A percentile compares a stretch with the other conserved stretches of the same genome.
phyloP scores from a whole-genome alignment of 139 green algal species.

The Mesostigma viride region DNA sequence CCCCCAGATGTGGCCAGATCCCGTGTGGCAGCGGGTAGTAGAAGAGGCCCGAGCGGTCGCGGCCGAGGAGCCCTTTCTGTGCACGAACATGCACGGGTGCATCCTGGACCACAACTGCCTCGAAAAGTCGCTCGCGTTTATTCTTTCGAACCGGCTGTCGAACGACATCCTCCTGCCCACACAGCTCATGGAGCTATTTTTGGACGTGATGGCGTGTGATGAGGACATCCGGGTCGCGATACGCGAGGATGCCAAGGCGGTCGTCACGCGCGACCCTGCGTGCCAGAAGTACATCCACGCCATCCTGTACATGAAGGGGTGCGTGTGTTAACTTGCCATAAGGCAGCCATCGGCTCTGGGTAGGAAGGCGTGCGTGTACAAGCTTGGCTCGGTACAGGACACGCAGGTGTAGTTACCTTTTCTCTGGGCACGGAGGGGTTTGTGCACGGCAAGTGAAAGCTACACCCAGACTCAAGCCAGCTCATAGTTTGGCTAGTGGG shows the following conservation, averaged over 20 bases:
- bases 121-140: slow-evolving; percentile 68
- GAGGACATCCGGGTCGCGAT: slow-evolving; percentile 18
- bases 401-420: too few species aligned
- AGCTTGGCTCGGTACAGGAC: too few species aligned
- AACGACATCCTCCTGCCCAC: slow-evolving; percentile 77
- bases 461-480: too few species aligned
- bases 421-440: too few species aligned
- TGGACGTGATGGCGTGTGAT: slow-evolving; percentile 41
- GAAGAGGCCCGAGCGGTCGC: slow-evolving; percentile 14
- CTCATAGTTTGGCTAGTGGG: too few species aligned
- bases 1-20: too few species aligned
- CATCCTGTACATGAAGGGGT: slow-evolving; percentile 82
- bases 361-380: too few species aligned
- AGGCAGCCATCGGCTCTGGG: too few species aligned
- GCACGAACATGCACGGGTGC: slow-evolving; percentile 81
- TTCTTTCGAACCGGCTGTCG: slow-evolving; percentile 88
- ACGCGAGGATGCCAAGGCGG: slow-evolving; percentile 40
- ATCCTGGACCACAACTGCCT: slow-evolving; percentile 81
- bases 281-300: slow-evolving; percentile 67
- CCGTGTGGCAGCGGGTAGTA: slow-evolving; percentile 10
- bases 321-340: too few species aligned
- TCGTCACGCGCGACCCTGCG: slow-evolving; percentile 71
- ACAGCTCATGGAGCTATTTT: slow-evolving; percentile 82
- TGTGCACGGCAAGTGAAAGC: too few species aligned
- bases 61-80: slow-evolving; percentile 69